phyloP scores from a whole-genome alignment of 2,329 filamentous ascomycete genomes.

The Dactylonectria estremocensis region DNA sequence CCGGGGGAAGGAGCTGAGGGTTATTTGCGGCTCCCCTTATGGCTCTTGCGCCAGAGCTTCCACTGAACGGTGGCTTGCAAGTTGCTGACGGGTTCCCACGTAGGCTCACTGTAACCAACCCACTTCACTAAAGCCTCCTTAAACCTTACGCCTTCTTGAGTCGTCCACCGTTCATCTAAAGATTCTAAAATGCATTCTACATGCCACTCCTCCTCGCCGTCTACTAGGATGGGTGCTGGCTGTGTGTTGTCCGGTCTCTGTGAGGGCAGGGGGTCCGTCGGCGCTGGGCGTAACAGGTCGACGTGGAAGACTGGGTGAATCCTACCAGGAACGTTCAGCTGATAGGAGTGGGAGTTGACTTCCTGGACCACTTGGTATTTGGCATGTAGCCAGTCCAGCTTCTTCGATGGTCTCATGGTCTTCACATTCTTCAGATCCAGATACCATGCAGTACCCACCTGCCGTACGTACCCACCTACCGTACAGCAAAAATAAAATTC shows the following conservation, averaged over 20 bases:
- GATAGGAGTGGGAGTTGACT: constrained; percentile 4
- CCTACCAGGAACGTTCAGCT: constrained; percentile 11
- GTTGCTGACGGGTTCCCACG: background rate
- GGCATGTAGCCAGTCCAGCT: constrained; percentile 13
- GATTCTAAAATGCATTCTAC: no score
- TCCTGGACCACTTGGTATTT: constrained; percentile 7
- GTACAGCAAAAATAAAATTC: background rate
- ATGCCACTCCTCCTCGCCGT: constrained; percentile 8
- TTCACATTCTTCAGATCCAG: constrained; percentile 2
- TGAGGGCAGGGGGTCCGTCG: background rate
- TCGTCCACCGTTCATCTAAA: no score
- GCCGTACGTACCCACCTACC: background rate
- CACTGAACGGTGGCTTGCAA: constrained; percentile 6
- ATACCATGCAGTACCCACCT: no score
- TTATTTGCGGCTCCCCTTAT: constrained; percentile 1
- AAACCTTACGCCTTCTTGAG: no score
- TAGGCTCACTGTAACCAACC: no score
- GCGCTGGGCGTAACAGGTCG: constrained; percentile 3
- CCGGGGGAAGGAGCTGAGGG: constrained; percentile 4
- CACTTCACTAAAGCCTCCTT: no score
- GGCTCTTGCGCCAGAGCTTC: constrained; percentile 7
- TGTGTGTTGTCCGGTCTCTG: constrained; percentile 4
- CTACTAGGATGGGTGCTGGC: constrained; percentile 10
- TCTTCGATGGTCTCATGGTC: constrained; percentile 12
- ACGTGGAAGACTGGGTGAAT: constrained; percentile 10